Percentiles rank a stretch among this genome's conserved stretches.
Conservation (phyloP, 2,329 filamentous ascomycete genomes). For the Cytospora piceae region DNA sequence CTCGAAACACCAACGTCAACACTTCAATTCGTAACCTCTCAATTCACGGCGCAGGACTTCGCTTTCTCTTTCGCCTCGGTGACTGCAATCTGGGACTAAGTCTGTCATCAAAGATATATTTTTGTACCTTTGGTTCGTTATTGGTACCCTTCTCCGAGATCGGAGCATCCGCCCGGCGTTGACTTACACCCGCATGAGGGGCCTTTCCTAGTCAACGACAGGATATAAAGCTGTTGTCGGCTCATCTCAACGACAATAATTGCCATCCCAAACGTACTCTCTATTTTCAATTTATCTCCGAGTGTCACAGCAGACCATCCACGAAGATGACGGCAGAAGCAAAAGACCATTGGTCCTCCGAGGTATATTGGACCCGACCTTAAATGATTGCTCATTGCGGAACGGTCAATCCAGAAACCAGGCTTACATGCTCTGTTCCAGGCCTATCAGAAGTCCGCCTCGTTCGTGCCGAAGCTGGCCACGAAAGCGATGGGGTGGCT, state of each 20-base stretch:
- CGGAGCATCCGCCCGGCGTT: background rate
- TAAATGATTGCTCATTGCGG: background rate
- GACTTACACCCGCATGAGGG: background rate
- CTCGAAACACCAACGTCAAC: background rate
- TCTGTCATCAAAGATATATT: background rate
- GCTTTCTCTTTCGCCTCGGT: background rate
- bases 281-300: background rate
- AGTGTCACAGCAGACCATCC: background rate
- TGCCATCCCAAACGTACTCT: background rate
- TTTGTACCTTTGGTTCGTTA: background rate
- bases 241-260: background rate
- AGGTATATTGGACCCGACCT: conserved; percentile 36
- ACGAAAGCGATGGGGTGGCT: conserved; percentile 62
- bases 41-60: background rate
- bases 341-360: conserved; percentile 46
- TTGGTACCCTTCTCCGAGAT: background rate
- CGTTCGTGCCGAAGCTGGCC: conserved; percentile 66
- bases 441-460: conserved; percentile 64
- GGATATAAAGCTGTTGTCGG: background rate
- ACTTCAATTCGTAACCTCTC: background rate
- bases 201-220: background rate
- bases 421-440: conserved; percentile 37
- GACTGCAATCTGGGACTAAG: background rate
- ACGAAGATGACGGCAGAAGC: conserved; percentile 32
- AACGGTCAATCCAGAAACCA: conserved; percentile 21